Evolutionary conservation across 2,329 filamentous ascomycete genomes (phyloP), one percentile per base, ranked within the genome.

Genomic region (Alternaria longipes): DNA sequence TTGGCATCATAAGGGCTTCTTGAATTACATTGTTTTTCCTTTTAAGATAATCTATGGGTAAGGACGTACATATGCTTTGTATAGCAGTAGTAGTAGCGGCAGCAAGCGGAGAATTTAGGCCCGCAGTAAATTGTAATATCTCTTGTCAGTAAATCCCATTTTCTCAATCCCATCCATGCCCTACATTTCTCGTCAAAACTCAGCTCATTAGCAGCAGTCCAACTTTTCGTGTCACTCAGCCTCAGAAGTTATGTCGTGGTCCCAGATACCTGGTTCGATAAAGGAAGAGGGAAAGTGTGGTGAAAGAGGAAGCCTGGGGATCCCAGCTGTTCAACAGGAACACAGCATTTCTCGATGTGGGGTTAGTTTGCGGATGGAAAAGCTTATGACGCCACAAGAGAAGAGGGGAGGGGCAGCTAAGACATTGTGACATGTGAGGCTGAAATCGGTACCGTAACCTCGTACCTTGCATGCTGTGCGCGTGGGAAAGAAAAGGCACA

Each of bases 61-160:
- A 54, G 54, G 51, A 60, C 53, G 60, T 63, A 63, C 60, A 65
- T 63, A 56, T 61, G 55, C 61, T 59, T 65, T 66, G 61, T 62
- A 59, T 64, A 64, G 58, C 53, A 61, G 46, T 30, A 58, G 54
- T 38, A 49, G 49, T 26, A 55, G 55, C n/a, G 18, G 49, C 46
- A 50, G 46, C 46, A 41, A 38, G 50, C 34, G 50, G 41, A 47
- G 34, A 57, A 52, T 30, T 52, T 28, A 55, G 38, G 44, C 51
- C 36, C 41, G 54, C 38, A 34, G 36, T 63, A 63, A 64, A 66
- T 66, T 66, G 63, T 66, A 66, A 66, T 66, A 66, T 51, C 50
- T 38, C 53, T 58, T 56, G 44, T 22, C 30, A 32, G 30, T 36
- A 50, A 22, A 36, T 11, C 20, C 34, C 14, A 20, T 34, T 4